Percentiles rank a stretch among this genome's conserved stretches.
Evolutionary conservation across 768 basidiomycete species (phyloP).

Genomic region (Auricularia cornea): DNA sequence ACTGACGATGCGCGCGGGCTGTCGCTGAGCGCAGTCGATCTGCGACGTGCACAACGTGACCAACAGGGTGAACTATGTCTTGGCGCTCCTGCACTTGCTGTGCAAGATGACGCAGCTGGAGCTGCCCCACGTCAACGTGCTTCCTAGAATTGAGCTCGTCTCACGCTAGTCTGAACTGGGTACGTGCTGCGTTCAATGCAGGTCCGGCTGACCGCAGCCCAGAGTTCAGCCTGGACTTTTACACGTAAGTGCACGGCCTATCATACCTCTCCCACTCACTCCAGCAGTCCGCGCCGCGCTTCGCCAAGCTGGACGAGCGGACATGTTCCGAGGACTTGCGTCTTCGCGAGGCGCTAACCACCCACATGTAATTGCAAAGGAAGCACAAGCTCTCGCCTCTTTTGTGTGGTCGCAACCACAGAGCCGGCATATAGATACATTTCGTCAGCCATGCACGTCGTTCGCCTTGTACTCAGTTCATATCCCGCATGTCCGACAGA

Average conservation of each 20-base stretch:
- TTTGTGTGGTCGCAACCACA: too few relatives aligned
- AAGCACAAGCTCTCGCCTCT: too few relatives aligned
- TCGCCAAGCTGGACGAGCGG: constrained; percentile 73
- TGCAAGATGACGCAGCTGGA: constrained; percentile 98
- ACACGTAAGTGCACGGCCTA: constrained; percentile 95
- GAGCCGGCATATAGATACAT: too few relatives aligned
- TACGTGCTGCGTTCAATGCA: constrained; percentile 26
- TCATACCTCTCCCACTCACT: constrained; percentile 77
- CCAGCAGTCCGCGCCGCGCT: constrained; percentile 56
- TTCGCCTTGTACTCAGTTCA: too few relatives aligned
- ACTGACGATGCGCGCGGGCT: constrained; percentile 28
- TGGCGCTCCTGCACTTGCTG: constrained; percentile 82
- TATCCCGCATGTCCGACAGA: too few relatives aligned
- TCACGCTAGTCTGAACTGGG: constrained; percentile 85
- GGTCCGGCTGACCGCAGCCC: constrained; percentile 2
- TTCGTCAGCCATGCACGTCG: too few relatives aligned
- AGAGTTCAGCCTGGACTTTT: constrained; percentile 98
- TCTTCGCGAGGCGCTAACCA: too few relatives aligned
- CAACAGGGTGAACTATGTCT: constrained; percentile 90
- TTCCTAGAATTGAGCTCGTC: constrained; percentile 92
- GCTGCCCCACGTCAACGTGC: constrained; percentile 94
- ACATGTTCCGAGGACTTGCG: too few relatives aligned
- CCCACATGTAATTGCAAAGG: too few relatives aligned
- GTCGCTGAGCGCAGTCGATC: constrained; percentile 89
- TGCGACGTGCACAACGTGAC: constrained; percentile 98